These are phyloP conservation scores for Coemansia javaensis DNA, from an alignment of 192 early-diverging fungal genomes.

Conservation along the genomic window DNA sequence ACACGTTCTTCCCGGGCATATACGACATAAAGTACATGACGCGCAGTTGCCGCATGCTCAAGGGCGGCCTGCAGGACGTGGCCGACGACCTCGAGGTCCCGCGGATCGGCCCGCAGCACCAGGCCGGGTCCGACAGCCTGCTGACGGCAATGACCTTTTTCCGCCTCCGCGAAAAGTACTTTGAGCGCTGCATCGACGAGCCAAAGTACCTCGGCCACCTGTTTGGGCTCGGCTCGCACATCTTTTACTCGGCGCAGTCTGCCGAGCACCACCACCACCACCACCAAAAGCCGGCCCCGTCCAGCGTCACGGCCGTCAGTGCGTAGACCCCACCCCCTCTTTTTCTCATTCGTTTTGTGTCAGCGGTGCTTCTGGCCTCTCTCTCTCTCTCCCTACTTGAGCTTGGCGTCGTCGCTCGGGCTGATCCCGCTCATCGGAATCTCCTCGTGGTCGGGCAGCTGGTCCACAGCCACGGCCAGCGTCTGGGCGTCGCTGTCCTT, in stretches of 20 bases:
- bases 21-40: slow-evolving; percentile 99
- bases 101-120: slow-evolving; percentile 95
- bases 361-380: background rate
- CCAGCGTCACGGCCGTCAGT: no score
- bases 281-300: no score
- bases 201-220: slow-evolving; percentile 70
- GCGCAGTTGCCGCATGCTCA: slow-evolving; percentile 92
- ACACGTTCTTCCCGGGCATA: slow-evolving; percentile 95
- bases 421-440: background rate
- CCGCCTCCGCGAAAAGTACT: slow-evolving; percentile 94
- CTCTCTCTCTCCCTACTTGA: background rate
- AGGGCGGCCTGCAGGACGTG: slow-evolving; percentile 96
- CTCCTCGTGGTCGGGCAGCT: background rate
- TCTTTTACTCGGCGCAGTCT: slow-evolving; percentile 16
- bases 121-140: slow-evolving; percentile 95
- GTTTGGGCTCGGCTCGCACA: slow-evolving; percentile 42
- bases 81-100: slow-evolving; percentile 92
- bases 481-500: background rate
- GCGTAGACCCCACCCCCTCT: background rate
- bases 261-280: background rate
- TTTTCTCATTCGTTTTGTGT: background rate
- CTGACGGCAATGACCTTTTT: slow-evolving; percentile 98
- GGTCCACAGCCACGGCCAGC: background rate
- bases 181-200: slow-evolving; percentile 95
- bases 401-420: background rate